These are phyloP conservation scores for Marsdenia floribunda DNA, from an alignment of 257 asterid genomes.

Conservation along the genomic window DNA sequence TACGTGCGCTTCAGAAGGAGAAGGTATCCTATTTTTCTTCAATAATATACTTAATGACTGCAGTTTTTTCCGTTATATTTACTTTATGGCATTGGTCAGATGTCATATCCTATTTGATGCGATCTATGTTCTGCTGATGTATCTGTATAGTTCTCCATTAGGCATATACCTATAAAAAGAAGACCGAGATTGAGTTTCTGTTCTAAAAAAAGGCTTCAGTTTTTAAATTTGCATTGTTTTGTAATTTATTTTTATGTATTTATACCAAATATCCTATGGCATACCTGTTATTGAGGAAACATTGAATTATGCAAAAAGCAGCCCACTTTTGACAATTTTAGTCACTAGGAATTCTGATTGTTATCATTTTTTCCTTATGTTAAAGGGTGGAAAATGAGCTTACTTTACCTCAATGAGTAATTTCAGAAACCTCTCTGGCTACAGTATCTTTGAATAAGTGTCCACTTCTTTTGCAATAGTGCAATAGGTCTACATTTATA, in stretches of 20 bases:
- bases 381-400: background rate
- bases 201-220: background rate
- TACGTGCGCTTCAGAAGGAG: constrained; percentile 73
- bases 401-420: background rate
- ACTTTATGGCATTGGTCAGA: background rate
- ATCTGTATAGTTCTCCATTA: background rate
- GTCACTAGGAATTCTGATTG: no score
- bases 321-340: background rate
- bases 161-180: background rate
- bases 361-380: background rate
- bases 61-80: background rate
- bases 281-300: background rate
- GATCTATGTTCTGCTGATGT: background rate
- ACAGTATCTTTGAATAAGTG: background rate
- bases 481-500: no score
- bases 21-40: constrained; percentile 44
- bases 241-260: background rate
- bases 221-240: background rate
- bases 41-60: background rate
- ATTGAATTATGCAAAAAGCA: background rate
- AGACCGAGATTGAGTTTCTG: background rate
- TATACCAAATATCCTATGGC: background rate
- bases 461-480: no score
- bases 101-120: background rate
- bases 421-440: background rate